Conservation (phyloP, 169 alveolate genomes). For the Cryptosporidium parvum region DNA sequence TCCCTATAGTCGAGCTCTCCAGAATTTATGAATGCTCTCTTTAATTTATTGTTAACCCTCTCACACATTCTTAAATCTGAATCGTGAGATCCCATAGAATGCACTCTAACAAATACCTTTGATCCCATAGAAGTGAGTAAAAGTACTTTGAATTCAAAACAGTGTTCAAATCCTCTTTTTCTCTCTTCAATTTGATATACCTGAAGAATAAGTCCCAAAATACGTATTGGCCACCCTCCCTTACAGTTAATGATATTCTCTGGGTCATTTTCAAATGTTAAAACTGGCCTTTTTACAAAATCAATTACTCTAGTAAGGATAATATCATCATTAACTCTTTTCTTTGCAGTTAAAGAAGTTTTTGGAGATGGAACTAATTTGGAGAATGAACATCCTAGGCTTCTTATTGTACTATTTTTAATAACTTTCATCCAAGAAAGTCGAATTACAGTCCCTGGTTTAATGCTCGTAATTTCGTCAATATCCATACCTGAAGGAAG, state of each 20-base stretch:
- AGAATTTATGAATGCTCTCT: background rate
- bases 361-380: constrained; percentile 40
- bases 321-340: background rate
- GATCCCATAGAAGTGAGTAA: constrained; percentile 38
- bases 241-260: constrained; percentile 17
- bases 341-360: constrained; percentile 35
- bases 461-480: constrained; percentile 59
- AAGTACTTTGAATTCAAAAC: constrained; percentile 59
- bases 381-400: constrained; percentile 7
- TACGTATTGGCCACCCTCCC: constrained; percentile 64
- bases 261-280: constrained; percentile 1
- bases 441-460: constrained; percentile 43
- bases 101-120: constrained; percentile 53
- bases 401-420: background rate
- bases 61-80: constrained; percentile 65
- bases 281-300: constrained; percentile 20
- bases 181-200: constrained; percentile 66
- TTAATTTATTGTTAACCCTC: constrained; percentile 1
- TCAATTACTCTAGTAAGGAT: constrained; percentile 3
- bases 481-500: constrained; percentile 52
- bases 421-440: constrained; percentile 66
- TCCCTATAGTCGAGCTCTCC: background rate
- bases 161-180: constrained; percentile 39
- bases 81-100: constrained; percentile 31
- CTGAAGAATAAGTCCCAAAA: constrained; percentile 38